These are phyloP conservation scores for Lachancea lanzarotensis DNA, from an alignment of 805 yeast species.

Conservation along the genomic window DNA sequence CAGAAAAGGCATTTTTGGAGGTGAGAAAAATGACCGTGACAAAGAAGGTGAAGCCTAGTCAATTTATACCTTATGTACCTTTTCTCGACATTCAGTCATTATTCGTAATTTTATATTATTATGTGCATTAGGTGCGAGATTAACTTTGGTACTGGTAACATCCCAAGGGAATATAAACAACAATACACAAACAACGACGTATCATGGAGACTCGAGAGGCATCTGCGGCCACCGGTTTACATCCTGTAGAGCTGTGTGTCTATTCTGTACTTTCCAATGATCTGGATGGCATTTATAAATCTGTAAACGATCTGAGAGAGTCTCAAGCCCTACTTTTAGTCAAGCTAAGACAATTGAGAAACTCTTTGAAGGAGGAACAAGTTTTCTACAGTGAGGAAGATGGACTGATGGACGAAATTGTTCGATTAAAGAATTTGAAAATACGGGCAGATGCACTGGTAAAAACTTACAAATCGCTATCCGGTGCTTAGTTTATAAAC, in stretches of 20 bases:
- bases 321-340: slow-evolving; percentile 29
- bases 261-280: slow-evolving; percentile 27
- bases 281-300: slow-evolving; percentile 28
- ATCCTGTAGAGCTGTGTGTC: slow-evolving; percentile 29
- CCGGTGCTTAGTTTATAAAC: slow-evolving; percentile 3
- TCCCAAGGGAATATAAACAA: too few relatives aligned
- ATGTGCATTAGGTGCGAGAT: too few relatives aligned
- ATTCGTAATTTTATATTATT: neutral
- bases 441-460: slow-evolving; percentile 10
- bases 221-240: slow-evolving; percentile 16
- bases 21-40: slow-evolving; percentile 13
- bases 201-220: slow-evolving; percentile 8
- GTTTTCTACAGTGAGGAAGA: slow-evolving; percentile 15
- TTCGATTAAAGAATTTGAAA: slow-evolving; percentile 13
- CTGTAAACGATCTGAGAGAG: slow-evolving; percentile 28
- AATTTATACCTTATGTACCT: neutral
- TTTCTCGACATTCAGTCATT: neutral
- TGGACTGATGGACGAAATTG: slow-evolving; percentile 7
- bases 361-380: slow-evolving; percentile 20
- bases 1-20: slow-evolving; percentile 38
- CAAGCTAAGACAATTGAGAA: slow-evolving; percentile 20
- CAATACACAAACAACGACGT: too few relatives aligned
- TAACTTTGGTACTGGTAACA: too few relatives aligned
- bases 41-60: neutral
- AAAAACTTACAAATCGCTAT: slow-evolving; percentile 10